Evolutionary conservation across 2,329 filamentous ascomycete genomes (phyloP).

Genomic region (Zasmidium cellare): DNA sequence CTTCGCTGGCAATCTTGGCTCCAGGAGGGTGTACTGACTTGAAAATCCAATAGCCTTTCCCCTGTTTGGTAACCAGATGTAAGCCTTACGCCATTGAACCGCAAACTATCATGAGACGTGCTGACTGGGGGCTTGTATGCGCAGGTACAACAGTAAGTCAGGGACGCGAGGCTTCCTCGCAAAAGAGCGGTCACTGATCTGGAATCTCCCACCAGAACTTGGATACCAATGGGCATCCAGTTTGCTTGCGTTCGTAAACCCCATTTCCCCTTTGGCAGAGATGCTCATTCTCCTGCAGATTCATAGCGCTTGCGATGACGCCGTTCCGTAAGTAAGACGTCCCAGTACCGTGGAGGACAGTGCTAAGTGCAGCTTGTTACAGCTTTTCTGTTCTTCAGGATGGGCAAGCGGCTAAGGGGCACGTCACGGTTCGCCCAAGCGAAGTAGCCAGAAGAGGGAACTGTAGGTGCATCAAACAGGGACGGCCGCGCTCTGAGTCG

Average conservation of each 20-base stretch:
- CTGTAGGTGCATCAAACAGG: slow-evolving; percentile 24
- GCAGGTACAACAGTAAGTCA: slow-evolving; percentile 44
- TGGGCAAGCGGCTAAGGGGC: slow-evolving; percentile 50
- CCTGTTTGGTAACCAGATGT: slow-evolving; percentile 53
- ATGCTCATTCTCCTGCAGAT: slow-evolving; percentile 24
- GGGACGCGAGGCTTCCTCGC: slow-evolving; percentile 3
- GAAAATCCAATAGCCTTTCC: slow-evolving; percentile 32
- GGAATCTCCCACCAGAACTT: slow-evolving; percentile 33
- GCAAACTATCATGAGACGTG: neutral
- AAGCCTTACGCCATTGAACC: slow-evolving; percentile 16
- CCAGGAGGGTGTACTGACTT: slow-evolving; percentile 12
- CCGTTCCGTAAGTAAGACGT: slow-evolving; percentile 39
- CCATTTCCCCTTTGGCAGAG: neutral
- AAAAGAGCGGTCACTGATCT: slow-evolving; percentile 47
- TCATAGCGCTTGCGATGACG: slow-evolving; percentile 51
- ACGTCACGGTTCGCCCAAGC: slow-evolving; percentile 48
- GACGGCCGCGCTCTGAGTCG: slow-evolving; percentile 1
- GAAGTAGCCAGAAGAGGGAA: slow-evolving; percentile 24
- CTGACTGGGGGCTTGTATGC: neutral
- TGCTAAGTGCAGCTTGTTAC: slow-evolving; percentile 23
- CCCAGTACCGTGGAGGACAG: slow-evolving; percentile 25
- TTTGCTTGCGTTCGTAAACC: slow-evolving; percentile 34
- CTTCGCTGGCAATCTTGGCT: slow-evolving; percentile 1
- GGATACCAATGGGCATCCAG: slow-evolving; percentile 54
- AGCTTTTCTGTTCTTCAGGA: slow-evolving; percentile 51